Evolutionary conservation across 208 protist species (phyloP).

Genomic region (Angomonas deanei): DNA sequence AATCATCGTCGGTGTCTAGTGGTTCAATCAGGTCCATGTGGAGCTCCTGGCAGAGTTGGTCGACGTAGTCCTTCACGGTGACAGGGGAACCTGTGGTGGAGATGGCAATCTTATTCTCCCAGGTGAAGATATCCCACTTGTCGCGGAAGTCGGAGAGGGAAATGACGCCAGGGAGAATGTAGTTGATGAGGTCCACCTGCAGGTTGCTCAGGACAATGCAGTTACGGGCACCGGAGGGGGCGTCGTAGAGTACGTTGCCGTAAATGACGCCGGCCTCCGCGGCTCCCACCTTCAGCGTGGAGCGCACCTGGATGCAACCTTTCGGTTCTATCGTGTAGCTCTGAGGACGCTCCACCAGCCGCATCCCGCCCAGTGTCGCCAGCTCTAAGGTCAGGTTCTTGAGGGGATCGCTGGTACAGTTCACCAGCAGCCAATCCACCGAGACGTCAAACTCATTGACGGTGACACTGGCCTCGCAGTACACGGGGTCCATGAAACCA

Average conservation of each 20-base stretch:
- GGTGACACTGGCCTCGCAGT: constrained; percentile 95
- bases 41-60: constrained; percentile 87
- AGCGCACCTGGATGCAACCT: constrained; percentile 79
- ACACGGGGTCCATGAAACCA: constrained; percentile 96
- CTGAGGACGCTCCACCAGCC: constrained; percentile 95
- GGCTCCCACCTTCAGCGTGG: constrained; percentile 97
- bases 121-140: constrained; percentile 98
- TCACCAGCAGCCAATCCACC: constrained; percentile 92
- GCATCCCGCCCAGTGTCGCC: constrained; percentile 95
- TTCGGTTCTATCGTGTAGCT: constrained; percentile 88
- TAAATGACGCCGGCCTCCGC: constrained; percentile 97
- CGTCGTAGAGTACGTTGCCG: constrained; percentile 97
- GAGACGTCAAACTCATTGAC: constrained; percentile 98
- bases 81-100: constrained; percentile 64
- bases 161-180: constrained; percentile 93
- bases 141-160: constrained; percentile 89
- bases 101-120: constrained; percentile 97
- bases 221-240: constrained; percentile 68
- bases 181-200: constrained; percentile 98
- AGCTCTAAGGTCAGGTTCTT: constrained; percentile 96
- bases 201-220: constrained; percentile 96
- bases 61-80: constrained; percentile 84
- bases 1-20: constrained; percentile 12
- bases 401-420: constrained; percentile 92
- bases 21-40: constrained; percentile 92